These are phyloP conservation scores for Neurospora africana DNA, from an alignment of 495 filamentous ascomycete genomes.

Conservation along the genomic window DNA sequence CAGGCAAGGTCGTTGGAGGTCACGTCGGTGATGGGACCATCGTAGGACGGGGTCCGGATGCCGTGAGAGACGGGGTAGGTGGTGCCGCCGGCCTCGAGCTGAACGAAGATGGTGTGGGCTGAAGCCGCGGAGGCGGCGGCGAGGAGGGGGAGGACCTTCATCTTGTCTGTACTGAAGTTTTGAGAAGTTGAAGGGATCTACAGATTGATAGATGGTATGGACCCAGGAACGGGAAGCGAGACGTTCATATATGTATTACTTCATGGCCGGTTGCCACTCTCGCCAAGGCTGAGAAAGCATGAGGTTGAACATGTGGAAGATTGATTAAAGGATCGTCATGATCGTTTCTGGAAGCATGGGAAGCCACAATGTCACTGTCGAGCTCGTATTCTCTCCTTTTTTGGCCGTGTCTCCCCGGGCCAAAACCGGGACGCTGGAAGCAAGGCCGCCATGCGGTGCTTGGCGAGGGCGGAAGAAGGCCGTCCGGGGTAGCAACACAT, in stretches of 20 bases:
- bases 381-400: background rate
- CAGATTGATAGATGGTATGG: background rate
- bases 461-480: background rate
- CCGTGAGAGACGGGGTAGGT: conserved; percentile 25
- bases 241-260: background rate
- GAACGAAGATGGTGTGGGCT: conserved; percentile 47
- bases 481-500: background rate
- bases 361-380: background rate
- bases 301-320: background rate
- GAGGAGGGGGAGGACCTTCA: conserved; percentile 20
- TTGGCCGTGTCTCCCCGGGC: background rate
- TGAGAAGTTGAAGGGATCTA: background rate
- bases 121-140: conserved; percentile 27
- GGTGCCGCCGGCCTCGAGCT: conserved; percentile 31
- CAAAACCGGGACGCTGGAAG: background rate
- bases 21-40: conserved; percentile 44
- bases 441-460: background rate
- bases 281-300: background rate
- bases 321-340: background rate
- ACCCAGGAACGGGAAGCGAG: background rate
- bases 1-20: conserved; percentile 39
- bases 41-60: conserved; percentile 30
- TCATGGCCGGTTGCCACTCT: background rate
- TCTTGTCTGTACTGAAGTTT: conserved; percentile 1
- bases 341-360: background rate